A percentile compares a stretch with the other conserved stretches of the same genome.
Conservation (phyloP, 169 alveolate species). For the Plasmodium cynomolgi region DNA sequence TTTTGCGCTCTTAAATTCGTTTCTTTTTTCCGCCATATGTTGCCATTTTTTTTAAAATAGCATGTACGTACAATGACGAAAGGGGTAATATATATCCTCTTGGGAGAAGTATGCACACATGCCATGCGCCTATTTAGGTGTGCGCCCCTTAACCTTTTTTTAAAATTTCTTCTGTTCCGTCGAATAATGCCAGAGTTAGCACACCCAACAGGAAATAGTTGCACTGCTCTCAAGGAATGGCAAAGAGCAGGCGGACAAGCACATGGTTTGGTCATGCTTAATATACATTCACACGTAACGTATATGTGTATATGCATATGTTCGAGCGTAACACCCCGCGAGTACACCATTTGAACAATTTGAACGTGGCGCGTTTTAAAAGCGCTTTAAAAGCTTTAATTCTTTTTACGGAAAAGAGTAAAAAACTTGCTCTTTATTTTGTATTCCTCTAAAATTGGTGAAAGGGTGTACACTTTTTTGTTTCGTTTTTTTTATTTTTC, state of each 20-base stretch:
- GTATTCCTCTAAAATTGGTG: neutral
- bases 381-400: neutral
- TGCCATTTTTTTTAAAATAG: neutral
- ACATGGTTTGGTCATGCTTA: neutral
- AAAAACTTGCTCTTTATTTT: neutral
- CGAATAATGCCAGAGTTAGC: neutral
- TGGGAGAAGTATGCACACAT: neutral
- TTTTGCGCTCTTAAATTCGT: neutral
- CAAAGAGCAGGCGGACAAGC: neutral
- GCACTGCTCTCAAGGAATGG: neutral
- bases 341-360: neutral
- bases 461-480: neutral
- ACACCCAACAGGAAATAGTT: neutral
- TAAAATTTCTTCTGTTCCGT: neutral
- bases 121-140: neutral
- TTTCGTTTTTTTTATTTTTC: neutral
- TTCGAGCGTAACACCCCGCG: neutral
- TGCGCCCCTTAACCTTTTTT: neutral
- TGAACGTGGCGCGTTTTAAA: neutral
- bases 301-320: neutral
- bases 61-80: neutral
- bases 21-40: neutral
- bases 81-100: neutral
- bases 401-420: neutral
- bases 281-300: neutral